Evolutionary conservation across 257 asterid genomes (phyloP), one percentile per base, ranked within the genome.

Genomic region (Solanum chiquidenum): DNA sequence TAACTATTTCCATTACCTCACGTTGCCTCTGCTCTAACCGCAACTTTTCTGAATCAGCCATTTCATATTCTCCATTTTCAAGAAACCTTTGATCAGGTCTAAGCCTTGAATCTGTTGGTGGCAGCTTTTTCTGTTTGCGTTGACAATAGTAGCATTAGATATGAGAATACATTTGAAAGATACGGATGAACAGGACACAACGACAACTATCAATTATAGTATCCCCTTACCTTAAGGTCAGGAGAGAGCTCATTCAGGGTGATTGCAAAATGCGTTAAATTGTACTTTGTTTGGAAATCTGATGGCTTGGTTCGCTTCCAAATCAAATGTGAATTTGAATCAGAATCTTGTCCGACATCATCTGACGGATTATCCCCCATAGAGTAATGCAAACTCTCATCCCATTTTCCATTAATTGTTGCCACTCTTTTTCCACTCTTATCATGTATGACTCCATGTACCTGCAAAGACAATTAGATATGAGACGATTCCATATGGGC

Each of bases 41-140:
- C 85, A 86, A 83, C 82, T 89, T 89, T 16, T 89, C 90, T 82
- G 90, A 52, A 87, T 86, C 85, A 33, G 90, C 90, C 90, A 71
- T 55, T 55, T 89, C 89, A 33, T 86, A 89, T 72, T 86, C 87
- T 31, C 90, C 90, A 69, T 89, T 89, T 69, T 89, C 90, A 38
- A 89, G 90, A 83, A 87, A 89, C n/a, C 87, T 86, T 71, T 89
- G 90, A 44, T 89, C 90, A 72, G 90, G 90, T 64, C 90, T 89
- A 46, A 86, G 89, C 87, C 90, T 89, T 83, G 90, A 89, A 83
- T 89, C 90, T 42, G 90, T 89, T 40, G 89, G 90, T n/a, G 90
- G 90, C 60, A 89, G 3, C 34, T 82, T 83, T 72, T 89, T 76
- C 90, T 89, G 89, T 21, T 73, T 85, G 42, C 44, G 0, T 12